A percentile compares a stretch with the other conserved stretches of the same genome.
Conservation (phyloP, 768 basidiomycete species). For the Podaxis sp. region DNA sequence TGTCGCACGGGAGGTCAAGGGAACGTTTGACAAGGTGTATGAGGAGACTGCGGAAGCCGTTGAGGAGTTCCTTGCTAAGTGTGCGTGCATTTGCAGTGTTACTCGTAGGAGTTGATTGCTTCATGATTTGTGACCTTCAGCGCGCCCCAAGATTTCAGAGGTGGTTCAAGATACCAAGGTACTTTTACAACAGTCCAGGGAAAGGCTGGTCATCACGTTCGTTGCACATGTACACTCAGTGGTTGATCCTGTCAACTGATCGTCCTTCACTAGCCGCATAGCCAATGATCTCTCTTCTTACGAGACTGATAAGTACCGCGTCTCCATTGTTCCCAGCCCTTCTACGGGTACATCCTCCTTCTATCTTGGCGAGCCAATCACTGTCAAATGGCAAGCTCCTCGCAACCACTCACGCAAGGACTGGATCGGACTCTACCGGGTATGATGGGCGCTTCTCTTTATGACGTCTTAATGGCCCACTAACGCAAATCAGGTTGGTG, state of each 20-base stretch:
- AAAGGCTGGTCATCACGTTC: slow-evolving; percentile 89
- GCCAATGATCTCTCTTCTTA: slow-evolving; percentile 78
- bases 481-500: slow-evolving; percentile 61
- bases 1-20: slow-evolving; percentile 84
- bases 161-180: slow-evolving; percentile 93
- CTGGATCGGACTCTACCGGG: slow-evolving; percentile 94
- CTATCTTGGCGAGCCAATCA: slow-evolving; percentile 90
- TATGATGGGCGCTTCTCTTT: slow-evolving; percentile 29
- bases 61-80: slow-evolving; percentile 90
- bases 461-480: slow-evolving; percentile 7
- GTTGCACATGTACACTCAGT: slow-evolving; percentile 26
- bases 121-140: slow-evolving; percentile 38
- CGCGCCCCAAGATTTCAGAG: slow-evolving; percentile 84
- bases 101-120: slow-evolving; percentile 12
- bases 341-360: slow-evolving; percentile 57
- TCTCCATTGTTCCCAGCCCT: slow-evolving; percentile 55
- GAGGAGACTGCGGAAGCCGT: slow-evolving; percentile 92
- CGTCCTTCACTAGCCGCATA: slow-evolving; percentile 55
- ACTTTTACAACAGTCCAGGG: slow-evolving; percentile 86
- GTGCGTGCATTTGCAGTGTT: slow-evolving; percentile 44
- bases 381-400: slow-evolving; percentile 86
- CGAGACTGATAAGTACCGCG: slow-evolving; percentile 77
- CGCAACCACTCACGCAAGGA: slow-evolving; percentile 84
- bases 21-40: slow-evolving; percentile 93
- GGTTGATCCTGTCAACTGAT: slow-evolving; percentile 5